phyloP scores from a whole-genome alignment of 2,329 filamentous ascomycete species.

The Drechslera avenae region DNA sequence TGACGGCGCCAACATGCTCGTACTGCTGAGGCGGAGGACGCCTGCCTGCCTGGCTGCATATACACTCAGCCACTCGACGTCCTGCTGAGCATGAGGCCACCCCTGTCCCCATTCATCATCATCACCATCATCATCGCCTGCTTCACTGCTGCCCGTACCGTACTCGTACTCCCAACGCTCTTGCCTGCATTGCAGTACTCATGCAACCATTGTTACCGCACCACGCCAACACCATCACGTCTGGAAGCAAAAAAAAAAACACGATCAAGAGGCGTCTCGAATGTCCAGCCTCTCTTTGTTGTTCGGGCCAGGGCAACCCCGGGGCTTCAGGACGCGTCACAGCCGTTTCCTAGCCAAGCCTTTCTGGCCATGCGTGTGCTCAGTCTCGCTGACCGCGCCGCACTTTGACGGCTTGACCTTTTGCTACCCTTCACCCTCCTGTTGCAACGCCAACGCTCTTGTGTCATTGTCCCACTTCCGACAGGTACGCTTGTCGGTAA shows the following conservation, averaged over 20 bases:
- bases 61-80: slow-evolving; percentile 27
- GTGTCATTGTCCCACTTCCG: not conserved
- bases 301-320: slow-evolving; percentile 9
- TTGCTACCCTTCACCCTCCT: not conserved
- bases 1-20: slow-evolving; percentile 20
- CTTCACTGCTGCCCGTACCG: not conserved
- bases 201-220: not conserved
- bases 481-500: slow-evolving; percentile 2
- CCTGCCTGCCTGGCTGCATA: no score
- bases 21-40: slow-evolving; percentile 28
- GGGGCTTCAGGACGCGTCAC: slow-evolving; percentile 9
- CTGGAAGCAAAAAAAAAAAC: not conserved
- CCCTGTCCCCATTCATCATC: slow-evolving; percentile 11
- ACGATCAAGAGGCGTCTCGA: not conserved
- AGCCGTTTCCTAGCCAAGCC: slow-evolving; percentile 12
- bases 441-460: slow-evolving; percentile 3
- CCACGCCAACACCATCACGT: not conserved
- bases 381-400: slow-evolving; percentile 17
- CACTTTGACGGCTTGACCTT: slow-evolving; percentile 7
- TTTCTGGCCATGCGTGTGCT: slow-evolving; percentile 1
- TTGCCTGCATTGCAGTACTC: not conserved
- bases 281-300: slow-evolving; percentile 5
- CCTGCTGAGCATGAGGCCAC: slow-evolving; percentile 15
- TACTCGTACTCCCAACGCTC: not conserved
- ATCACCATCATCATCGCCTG: slow-evolving; percentile 5